Conservation (phyloP, 495 filamentous ascomycete genomes). For the Pseudevernia furfuracea region DNA sequence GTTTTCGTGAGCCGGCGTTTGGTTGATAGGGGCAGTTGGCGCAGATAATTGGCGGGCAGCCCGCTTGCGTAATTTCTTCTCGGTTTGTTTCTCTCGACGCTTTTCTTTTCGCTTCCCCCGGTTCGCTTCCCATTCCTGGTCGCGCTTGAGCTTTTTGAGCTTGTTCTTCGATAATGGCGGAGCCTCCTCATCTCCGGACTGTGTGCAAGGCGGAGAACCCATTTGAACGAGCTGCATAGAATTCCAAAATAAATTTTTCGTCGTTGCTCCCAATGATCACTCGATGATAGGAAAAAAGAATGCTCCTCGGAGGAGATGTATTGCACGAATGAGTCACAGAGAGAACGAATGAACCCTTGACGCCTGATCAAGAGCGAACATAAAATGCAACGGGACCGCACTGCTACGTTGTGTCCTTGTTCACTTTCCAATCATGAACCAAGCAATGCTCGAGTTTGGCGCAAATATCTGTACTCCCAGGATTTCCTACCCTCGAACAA, state of each 20-base stretch:
- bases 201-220: not conserved
- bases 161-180: constrained; percentile 66
- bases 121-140: constrained; percentile 59
- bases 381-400: not conserved
- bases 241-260: not conserved
- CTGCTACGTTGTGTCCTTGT: not conserved
- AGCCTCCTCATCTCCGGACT: not conserved
- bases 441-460: not conserved
- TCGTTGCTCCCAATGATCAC: not conserved
- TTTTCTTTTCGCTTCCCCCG: constrained; percentile 60
- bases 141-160: constrained; percentile 60
- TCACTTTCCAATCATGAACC: not conserved
- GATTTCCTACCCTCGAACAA: not conserved
- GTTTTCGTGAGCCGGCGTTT: constrained; percentile 34
- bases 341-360: not conserved
- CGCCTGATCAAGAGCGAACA: not conserved
- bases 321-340: not conserved
- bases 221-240: not conserved
- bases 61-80: constrained; percentile 53
- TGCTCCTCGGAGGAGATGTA: not conserved
- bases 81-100: constrained; percentile 62
- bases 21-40: constrained; percentile 26
- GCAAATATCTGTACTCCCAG: not conserved
- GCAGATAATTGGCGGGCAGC: constrained; percentile 33
- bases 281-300: not conserved